A percentile compares a stretch with the other conserved stretches of the same genome.
phyloP scores from a whole-genome alignment of 1,284 basidiomycete genomes.

The Papiliotrema flavescens region DNA sequence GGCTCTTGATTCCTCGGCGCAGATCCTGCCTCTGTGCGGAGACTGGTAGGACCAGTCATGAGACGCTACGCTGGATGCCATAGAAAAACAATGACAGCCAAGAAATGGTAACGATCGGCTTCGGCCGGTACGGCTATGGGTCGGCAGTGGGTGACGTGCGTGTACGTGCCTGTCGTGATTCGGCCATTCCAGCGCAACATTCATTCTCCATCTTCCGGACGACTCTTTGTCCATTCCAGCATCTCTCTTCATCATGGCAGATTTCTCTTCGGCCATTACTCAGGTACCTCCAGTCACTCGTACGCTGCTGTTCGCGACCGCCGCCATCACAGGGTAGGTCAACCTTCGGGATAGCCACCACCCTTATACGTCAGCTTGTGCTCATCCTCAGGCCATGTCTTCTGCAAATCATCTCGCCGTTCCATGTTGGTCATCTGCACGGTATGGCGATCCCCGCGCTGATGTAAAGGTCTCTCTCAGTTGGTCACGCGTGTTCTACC shows the following conservation, averaged over 20 bases:
- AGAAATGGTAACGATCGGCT: no score
- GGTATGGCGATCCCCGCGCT: not conserved
- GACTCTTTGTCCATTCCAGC: not conserved
- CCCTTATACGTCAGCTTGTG: not conserved
- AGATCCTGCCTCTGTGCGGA: no score
- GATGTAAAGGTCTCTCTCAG: conserved; percentile 21
- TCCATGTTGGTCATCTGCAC: conserved; percentile 11
- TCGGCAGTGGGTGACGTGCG: no score
- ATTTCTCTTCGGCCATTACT: conserved; percentile 18
- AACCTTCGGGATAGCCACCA: no score
- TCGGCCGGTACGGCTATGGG: no score
- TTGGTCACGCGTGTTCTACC: conserved; percentile 16
- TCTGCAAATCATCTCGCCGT: conserved; percentile 22
- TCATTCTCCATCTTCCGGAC: no score
- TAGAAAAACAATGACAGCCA: no score
- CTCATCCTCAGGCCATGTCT: conserved; percentile 28
- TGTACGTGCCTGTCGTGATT: no score
- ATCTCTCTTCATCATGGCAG: conserved; percentile 17
- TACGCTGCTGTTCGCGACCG: conserved; percentile 20
- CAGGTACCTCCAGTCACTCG: conserved; percentile 35
- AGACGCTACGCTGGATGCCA: no score
- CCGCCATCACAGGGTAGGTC: conserved; percentile 27
- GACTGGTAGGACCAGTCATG: no score
- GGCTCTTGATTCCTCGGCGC: not conserved
- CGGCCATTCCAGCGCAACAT: no score